A percentile compares a stretch with the other conserved stretches of the same genome.
Evolutionary conservation across 331 rosid genomes (phyloP).

Genomic region (Erythrophleum ivorense): DNA sequence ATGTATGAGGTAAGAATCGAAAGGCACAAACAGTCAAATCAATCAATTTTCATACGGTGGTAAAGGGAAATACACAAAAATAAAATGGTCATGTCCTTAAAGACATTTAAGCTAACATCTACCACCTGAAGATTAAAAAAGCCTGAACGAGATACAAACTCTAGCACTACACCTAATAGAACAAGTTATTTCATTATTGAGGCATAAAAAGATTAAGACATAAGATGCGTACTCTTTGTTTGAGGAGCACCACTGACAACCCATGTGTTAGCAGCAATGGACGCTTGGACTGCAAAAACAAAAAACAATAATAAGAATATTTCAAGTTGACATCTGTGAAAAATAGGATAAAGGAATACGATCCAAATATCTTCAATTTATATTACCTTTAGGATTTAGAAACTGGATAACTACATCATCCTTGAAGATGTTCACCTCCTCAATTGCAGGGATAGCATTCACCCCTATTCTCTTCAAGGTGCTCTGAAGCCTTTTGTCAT

Average conservation of each 20-base stretch:
- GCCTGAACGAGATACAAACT: not conserved
- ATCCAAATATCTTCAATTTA: not conserved
- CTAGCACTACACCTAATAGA: not conserved
- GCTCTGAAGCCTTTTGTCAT: constrained; percentile 97
- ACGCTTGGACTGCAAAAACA: constrained; percentile 82
- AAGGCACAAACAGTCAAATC: not conserved
- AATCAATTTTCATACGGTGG: not conserved
- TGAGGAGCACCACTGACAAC: constrained; percentile 95
- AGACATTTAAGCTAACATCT: not conserved
- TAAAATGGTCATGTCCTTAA: not conserved
- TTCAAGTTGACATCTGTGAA: not conserved
- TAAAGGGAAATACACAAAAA: not conserved
- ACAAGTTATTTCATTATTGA: not conserved
- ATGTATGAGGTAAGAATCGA: not conserved
- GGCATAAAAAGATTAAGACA: not conserved
- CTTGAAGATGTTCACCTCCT: constrained; percentile 96
- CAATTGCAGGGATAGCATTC: constrained; percentile 93
- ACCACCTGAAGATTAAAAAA: not conserved
- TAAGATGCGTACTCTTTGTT: constrained; percentile 71
- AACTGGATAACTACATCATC: constrained; percentile 98
- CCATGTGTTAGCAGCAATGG: constrained; percentile 98
- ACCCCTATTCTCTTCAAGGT: constrained; percentile 99
- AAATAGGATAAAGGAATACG: not conserved
- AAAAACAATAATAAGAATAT: not conserved
- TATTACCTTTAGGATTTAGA: constrained; percentile 84